phyloP scores from a whole-genome alignment of 148 eudicot species.

The Rhododendron ovatum region DNA sequence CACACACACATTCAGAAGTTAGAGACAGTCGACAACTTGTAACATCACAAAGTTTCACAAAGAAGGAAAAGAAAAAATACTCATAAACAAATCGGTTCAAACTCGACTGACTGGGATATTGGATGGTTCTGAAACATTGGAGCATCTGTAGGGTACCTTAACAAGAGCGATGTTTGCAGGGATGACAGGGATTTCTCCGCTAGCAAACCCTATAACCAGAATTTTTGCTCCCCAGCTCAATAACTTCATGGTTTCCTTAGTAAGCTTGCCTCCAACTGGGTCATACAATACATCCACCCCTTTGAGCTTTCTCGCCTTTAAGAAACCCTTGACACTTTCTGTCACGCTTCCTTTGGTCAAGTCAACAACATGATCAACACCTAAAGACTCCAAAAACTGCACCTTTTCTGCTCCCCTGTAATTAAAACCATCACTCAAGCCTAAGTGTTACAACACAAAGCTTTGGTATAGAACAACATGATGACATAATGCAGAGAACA shows the following conservation, averaged over 20 bases:
- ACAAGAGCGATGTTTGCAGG: conserved; percentile 93
- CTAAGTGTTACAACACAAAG: neutral
- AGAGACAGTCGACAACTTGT: neutral
- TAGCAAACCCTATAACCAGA: conserved; percentile 90
- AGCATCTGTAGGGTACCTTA: conserved; percentile 46
- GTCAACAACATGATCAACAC: conserved; percentile 91
- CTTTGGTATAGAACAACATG: neutral
- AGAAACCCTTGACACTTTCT: conserved; percentile 75
- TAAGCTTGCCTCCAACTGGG: conserved; percentile 97
- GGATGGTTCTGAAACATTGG: neutral
- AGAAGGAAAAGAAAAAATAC: neutral
- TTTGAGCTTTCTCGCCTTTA: conserved; percentile 68
- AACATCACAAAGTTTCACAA: neutral
- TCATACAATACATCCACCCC: conserved; percentile 97
- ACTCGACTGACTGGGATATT: neutral
- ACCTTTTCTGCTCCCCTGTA: conserved; percentile 89
- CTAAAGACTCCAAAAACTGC: conserved; percentile 64
- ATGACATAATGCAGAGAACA: neutral
- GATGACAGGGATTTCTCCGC: conserved; percentile 92
- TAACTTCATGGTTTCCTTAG: conserved; percentile 72
- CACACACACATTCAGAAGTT: neutral
- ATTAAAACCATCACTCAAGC: conserved; percentile 14
- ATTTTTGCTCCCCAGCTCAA: conserved; percentile 96
- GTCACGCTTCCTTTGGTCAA: conserved; percentile 52
- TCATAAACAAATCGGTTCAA: neutral